Percentiles rank a stretch among this genome's conserved stretches.
Conservation (phyloP, 2,329 filamentous ascomycete genomes). For the Epichloe festucae region DNA sequence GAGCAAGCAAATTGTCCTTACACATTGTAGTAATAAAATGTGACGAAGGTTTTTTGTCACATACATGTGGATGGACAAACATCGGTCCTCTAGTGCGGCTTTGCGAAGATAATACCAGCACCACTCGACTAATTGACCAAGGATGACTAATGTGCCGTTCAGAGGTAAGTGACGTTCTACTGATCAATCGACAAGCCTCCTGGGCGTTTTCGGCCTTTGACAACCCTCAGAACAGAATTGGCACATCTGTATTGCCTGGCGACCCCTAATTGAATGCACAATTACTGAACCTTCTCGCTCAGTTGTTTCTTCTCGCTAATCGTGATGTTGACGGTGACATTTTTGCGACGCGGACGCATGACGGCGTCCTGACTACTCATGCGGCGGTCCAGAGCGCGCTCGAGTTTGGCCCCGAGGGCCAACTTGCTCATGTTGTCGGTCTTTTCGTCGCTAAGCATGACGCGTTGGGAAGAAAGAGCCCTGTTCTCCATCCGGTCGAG, state of each 20-base stretch:
- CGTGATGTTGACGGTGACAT: slow-evolving; percentile 10
- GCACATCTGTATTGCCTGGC: background rate
- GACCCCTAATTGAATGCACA: background rate
- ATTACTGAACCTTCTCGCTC: slow-evolving; percentile 20
- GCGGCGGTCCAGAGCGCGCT: slow-evolving; percentile 71
- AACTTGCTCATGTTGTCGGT: slow-evolving; percentile 72
- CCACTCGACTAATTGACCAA: background rate
- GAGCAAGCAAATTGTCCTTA: background rate
- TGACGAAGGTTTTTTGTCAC: background rate
- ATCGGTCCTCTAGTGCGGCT: background rate
- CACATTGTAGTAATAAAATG: too few species aligned
- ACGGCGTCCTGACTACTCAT: slow-evolving; percentile 85
- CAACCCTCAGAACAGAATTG: background rate
- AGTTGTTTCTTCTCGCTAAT: slow-evolving; percentile 24
- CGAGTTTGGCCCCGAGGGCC: slow-evolving; percentile 79
- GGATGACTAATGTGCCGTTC: background rate
- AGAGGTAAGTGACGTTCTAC: too few species aligned
- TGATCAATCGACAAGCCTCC: background rate
- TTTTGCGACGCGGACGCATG: slow-evolving; percentile 47
- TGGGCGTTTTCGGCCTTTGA: background rate
- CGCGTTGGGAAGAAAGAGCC: slow-evolving; percentile 65
- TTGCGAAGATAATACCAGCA: background rate
- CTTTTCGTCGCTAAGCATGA: slow-evolving; percentile 63
- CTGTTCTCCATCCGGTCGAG: slow-evolving; percentile 86
- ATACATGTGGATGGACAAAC: background rate